Base-by-base conservation (phyloP, 495 filamentous ascomycete species). In the Evansstolkia leycettana region DNA sequence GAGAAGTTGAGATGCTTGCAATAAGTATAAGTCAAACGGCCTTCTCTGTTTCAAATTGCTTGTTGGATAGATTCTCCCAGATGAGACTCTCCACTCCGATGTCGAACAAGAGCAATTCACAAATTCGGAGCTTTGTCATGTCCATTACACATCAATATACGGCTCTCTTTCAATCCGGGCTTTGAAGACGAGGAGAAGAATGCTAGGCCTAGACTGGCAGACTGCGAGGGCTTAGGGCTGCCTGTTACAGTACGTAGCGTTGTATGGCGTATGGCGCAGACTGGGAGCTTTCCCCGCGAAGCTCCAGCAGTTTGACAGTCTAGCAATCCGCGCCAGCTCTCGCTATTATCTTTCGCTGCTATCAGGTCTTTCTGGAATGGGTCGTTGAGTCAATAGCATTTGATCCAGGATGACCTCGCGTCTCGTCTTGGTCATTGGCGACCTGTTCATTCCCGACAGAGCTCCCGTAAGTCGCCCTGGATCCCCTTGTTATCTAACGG, bases 361-460 rank as follows among this genome's bases (percentile, higher is more conserved):
- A n/a, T 14, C 34, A 18, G 39, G 25, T 27, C 37, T 19, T n/a
- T 37, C 33, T 54, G 45, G 51, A 46, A 53, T 55, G 51, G 42
- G 40, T 45, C 41, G 40, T 55, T 61, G 47, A 48, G 45, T n/a
- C 25, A 27, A 29, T 34, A 43, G 30, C 39, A 35, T 23, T 37
- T 38, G 31, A 38, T 43, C 40, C 48, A 64, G 34, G 37, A 88
- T 88, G 82, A 73, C 82, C 47, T 83, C 83, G 47, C 72, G 82
- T 55, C 64, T 89, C 35, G 82, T 94, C 51, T 75, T 98, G 54
- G 84, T 86, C 48, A 85, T 95, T 43, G 89, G 89, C 55, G 90
- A 98, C 67, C 74, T 98, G 36, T 94, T 95, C 72, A 95, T 98
- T 58, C 89, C 89, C 45, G 89, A 98, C 65, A 70, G 89, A 59